Base-by-base conservation (phyloP, 805 yeast species). In the Barnettozyma populi region DNA sequence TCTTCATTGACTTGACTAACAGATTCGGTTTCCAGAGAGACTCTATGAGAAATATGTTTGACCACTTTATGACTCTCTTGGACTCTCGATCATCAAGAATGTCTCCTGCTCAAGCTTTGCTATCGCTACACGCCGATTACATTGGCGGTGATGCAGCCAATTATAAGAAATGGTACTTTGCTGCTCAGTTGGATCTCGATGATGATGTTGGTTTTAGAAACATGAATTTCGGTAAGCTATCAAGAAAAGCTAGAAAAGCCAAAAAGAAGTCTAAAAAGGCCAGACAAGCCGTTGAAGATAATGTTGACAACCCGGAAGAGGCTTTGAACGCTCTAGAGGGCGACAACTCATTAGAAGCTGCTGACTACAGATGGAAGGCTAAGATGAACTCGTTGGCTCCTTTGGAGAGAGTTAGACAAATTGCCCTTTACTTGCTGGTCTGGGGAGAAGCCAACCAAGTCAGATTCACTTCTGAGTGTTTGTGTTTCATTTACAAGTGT, bases 391-490 rank as follows among this genome's bases (percentile, higher is more conserved):
- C 73, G 27, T 71, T 84, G 59, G 62, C 82, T 43, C 89, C 94
- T n/a, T 69, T 84, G 47, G 92, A 85, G 65, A 78, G 85, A 68
- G 90, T 85, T 46, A 80, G 90, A 69, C 90, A 86, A 55, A 69
- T 86, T 57, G 83, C 90, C 13, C 71, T 86, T 52, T 86, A 85
- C 69, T 71, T 86, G 52, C 72, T 86, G 59, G 69, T 84, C 57
- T 86, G 95, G 95, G 95, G 95, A 73, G 95, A 86, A 72, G 90
- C 94, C 32, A 86, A 86, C 69, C 94, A 86, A 73, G 95, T 92
- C 50, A 86, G 99, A 70, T 94, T 94, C 73, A 85, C 94, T 48
- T 76, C 86, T 20, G 97, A 90, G 75, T 78, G 86, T 71, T 72
- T 94, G 53, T 88, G 97, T 78, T 94, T 86, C 78, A 83, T 94